phyloP scores from a whole-genome alignment of 495 filamentous ascomycete species.

The Sabuloglossum arenarium region DNA sequence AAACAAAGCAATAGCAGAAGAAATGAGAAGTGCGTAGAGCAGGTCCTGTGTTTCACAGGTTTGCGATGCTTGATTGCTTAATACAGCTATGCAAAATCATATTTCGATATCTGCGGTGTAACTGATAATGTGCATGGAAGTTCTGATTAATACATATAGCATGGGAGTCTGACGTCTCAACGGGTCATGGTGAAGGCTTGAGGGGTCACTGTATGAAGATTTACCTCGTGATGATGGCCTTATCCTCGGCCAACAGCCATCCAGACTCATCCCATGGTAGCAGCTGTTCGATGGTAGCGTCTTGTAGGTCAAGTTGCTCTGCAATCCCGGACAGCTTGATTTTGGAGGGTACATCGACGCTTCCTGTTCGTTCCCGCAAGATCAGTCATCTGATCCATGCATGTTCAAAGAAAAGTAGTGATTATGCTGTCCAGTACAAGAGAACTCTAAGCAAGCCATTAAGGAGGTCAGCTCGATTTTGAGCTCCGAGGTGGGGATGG shows the following conservation, averaged over 20 bases:
- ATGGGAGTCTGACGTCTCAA: neutral
- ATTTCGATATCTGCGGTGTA: neutral
- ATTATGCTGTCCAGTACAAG: neutral
- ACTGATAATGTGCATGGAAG: neutral
- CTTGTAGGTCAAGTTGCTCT: neutral
- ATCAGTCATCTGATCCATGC: neutral
- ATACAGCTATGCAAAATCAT: neutral
- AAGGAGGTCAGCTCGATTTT: neutral
- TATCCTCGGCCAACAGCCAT: neutral
- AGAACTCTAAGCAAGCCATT: neutral
- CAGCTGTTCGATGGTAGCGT: neutral
- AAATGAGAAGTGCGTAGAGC: too few relatives aligned
- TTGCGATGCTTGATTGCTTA: too few relatives aligned
- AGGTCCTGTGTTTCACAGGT: too few relatives aligned
- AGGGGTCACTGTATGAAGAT: neutral
- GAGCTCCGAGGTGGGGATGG: too few relatives aligned
- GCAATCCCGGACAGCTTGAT: neutral
- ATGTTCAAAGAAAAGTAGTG: neutral
- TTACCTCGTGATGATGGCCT: neutral
- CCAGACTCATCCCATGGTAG: neutral
- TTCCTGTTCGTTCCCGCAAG: neutral
- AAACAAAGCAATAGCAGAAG: too few relatives aligned
- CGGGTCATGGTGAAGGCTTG: neutral
- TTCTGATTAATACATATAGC: neutral
- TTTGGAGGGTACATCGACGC: neutral